Conservation (phyloP, 306 rosid genomes). For the Lathyrus aphaca region DNA sequence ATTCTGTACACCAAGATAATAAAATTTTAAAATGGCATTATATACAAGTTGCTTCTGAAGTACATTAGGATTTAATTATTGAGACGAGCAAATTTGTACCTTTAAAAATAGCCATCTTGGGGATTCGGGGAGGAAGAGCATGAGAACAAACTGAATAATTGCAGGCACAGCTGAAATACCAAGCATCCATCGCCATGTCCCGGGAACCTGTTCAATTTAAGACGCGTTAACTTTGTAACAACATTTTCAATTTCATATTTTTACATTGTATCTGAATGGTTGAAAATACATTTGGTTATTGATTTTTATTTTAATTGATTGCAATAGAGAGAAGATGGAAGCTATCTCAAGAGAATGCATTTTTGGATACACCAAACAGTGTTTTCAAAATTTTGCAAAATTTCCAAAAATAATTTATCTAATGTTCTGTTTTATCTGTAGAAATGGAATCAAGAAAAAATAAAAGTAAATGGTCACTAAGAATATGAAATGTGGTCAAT, state of each 20-base stretch:
- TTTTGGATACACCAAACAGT: background rate
- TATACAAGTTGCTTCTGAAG: conserved; percentile 28
- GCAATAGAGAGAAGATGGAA: background rate
- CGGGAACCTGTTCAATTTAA: conserved; percentile 66
- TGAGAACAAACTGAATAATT: conserved; percentile 66
- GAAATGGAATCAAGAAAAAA: background rate
- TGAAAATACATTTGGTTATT: conserved; percentile 1
- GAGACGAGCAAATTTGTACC: conserved; percentile 40
- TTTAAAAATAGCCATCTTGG: conserved; percentile 90
- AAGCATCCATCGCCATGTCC: conserved; percentile 99
- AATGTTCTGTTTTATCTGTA: background rate
- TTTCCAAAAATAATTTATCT: background rate
- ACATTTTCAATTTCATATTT: background rate
- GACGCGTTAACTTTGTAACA: background rate
- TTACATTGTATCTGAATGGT: background rate
- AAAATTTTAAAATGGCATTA: conserved; percentile 2
- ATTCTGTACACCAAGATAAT: conserved; percentile 49
- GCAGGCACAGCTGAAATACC: conserved; percentile 90
- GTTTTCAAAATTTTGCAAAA: background rate
- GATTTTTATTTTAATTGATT: background rate
- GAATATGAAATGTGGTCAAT: conserved; percentile 21
- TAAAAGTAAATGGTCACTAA: background rate
- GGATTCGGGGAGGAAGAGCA: conserved; percentile 91
- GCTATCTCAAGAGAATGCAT: background rate
- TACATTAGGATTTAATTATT: background rate